Evolutionary conservation across 1,284 basidiomycete genomes (phyloP).

Genomic region (Austroboletus olivaceoglutinosus): DNA sequence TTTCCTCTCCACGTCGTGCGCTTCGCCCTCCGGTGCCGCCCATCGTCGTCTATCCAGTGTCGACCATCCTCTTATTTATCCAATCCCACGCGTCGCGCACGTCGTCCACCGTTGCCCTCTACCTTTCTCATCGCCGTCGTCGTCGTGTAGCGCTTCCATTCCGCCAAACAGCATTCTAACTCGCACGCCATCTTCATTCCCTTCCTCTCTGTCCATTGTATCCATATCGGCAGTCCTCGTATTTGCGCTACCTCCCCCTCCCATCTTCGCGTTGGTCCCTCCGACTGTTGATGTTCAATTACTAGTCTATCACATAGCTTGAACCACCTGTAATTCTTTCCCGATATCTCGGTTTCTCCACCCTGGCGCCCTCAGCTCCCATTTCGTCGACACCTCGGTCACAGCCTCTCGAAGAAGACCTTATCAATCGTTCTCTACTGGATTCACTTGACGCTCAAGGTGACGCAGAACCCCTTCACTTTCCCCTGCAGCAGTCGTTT

Average conservation of each 20-base stretch:
- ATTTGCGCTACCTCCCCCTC: conserved; percentile 30
- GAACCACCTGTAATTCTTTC: conserved; percentile 31
- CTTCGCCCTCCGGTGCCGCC: conserved; percentile 18
- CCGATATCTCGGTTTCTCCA: conserved; percentile 42
- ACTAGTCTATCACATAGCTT: conserved; percentile 33
- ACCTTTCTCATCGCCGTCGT: conserved; percentile 13
- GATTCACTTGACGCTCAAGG: conserved; percentile 77
- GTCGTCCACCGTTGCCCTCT: conserved; percentile 27
- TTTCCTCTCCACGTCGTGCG: conserved; percentile 22
- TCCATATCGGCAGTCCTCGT: conserved; percentile 35
- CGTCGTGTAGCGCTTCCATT: conserved; percentile 18
- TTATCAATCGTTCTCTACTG: conserved; percentile 77
- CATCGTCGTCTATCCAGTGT: conserved; percentile 19
- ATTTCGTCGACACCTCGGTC: conserved; percentile 54
- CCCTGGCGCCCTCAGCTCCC: conserved; percentile 59
- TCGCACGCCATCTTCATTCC: conserved; percentile 23
- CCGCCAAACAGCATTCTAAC: conserved; percentile 25
- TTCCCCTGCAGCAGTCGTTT: conserved; percentile 22
- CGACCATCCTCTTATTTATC: conserved; percentile 31
- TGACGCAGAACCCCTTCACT: conserved; percentile 65
- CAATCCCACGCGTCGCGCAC: conserved; percentile 39
- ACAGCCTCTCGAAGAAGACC: conserved; percentile 67
- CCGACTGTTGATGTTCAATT: conserved; percentile 38
- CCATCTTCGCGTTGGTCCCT: conserved; percentile 22
- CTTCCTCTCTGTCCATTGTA: conserved; percentile 31